Conservation (phyloP, 345 rosid species). For the Mercurialis annua region DNA sequence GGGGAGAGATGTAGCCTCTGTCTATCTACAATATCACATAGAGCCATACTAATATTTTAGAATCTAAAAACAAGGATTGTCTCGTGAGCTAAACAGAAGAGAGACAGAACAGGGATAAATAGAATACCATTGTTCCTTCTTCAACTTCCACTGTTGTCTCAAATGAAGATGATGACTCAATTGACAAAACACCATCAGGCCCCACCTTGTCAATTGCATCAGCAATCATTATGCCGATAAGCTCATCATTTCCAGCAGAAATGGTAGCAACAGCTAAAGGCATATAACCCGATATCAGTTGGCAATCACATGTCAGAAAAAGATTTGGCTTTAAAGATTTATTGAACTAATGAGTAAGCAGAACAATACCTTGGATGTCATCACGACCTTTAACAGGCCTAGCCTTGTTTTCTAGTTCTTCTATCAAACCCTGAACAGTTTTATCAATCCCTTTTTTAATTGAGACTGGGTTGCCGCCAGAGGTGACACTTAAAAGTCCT, state of each 20-base stretch:
- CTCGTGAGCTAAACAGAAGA: background rate
- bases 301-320: background rate
- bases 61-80: conserved; percentile 1
- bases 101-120: background rate
- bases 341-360: background rate
- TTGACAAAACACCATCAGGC: conserved; percentile 97
- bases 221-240: conserved; percentile 90
- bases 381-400: conserved; percentile 87
- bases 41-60: background rate
- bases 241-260: conserved; percentile 96
- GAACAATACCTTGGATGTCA: conserved; percentile 65
- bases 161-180: conserved; percentile 94
- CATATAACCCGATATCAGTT: background rate
- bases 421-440: conserved; percentile 67
- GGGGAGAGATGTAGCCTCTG: conserved; percentile 94
- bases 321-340: background rate
- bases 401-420: conserved; percentile 80
- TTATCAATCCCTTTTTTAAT: conserved; percentile 89
- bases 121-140: conserved; percentile 91
- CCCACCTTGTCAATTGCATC: conserved; percentile 99
- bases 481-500: conserved; percentile 85
- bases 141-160: conserved; percentile 96
- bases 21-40: conserved; percentile 54
- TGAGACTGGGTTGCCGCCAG: conserved; percentile 95
- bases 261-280: conserved; percentile 78